A percentile compares a stretch with the other conserved stretches of the same genome.
Conservation (phyloP, 2,329 filamentous ascomycete species). For the Ascochyta rabiei region DNA sequence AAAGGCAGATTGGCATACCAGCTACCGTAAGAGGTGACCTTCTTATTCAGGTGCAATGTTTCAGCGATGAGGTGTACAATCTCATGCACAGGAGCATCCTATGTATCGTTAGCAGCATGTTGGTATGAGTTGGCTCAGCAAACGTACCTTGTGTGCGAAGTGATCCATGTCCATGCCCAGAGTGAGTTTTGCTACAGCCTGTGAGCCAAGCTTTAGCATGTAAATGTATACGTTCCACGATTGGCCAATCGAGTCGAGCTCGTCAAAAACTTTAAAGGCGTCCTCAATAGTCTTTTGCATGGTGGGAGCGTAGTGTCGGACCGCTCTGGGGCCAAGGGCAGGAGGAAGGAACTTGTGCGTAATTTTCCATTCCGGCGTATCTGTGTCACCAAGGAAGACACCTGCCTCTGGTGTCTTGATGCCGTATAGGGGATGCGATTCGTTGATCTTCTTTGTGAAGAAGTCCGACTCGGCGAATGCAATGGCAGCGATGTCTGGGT, state of each 20-base stretch:
- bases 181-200: conserved; percentile 53
- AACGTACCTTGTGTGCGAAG: conserved; percentile 38
- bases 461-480: conserved; percentile 45
- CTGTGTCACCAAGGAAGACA: conserved; percentile 54
- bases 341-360: conserved; percentile 69
- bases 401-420: conserved; percentile 40
- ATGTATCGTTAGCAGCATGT: background rate
- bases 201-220: conserved; percentile 56
- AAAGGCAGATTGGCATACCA: conserved; percentile 66
- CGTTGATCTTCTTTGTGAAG: conserved; percentile 52
- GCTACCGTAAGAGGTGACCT: conserved; percentile 58
- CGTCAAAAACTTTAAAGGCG: conserved; percentile 56
- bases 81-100: conserved; percentile 57
- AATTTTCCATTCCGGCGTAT: conserved; percentile 56
- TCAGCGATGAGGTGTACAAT: conserved; percentile 60
- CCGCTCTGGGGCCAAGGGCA: conserved; percentile 63
- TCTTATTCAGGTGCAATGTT: conserved; percentile 63
- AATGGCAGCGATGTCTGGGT: conserved; percentile 42
- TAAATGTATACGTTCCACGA: conserved; percentile 58
- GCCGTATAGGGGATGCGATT: conserved; percentile 38
- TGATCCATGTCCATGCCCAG: conserved; percentile 55
- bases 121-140: too few species aligned
- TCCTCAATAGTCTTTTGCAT: conserved; percentile 64
- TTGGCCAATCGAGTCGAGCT: conserved; percentile 54
- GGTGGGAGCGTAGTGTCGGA: conserved; percentile 64